Base-by-base conservation (phyloP, 495 filamentous ascomycete genomes). In the Penicillium goetzii region DNA sequence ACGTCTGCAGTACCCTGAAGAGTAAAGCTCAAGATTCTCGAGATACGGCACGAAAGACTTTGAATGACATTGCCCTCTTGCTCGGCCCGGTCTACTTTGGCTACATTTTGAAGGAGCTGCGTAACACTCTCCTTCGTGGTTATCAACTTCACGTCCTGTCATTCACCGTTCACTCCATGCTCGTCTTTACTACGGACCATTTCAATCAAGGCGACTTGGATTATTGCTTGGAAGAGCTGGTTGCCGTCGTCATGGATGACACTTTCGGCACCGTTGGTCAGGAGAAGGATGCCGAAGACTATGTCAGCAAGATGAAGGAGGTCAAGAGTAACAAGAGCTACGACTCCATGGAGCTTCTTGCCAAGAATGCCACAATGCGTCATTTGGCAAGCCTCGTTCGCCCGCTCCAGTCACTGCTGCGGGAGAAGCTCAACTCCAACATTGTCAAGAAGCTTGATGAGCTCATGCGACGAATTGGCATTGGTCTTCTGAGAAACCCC, bases 271-370 rank as follows among this genome's bases (percentile, higher is more conserved):
- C 85, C n/a, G 88, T 89, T n/a, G 95, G 95, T 15, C 88, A 95
- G 78, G 95, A 99, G 69, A 99, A 99, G 72, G 95, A 99, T 67
- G 93, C 94, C 0, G 93, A 94, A 66, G 95, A 93, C 47, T 99
- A 99, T 71, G 86, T 89, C 59, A 97, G 90, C 76, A 89, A 92
- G 69, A 97, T 96, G 91, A 96, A 92, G 76, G 95, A 99, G 78
- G 89, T 98, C 21, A 97, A 97, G 80, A 93, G 90, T 70, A 97
- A 90, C 81, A 98, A 97, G 79, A 97, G 93, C 70, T 96, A 90
- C 66, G 95, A 98, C 68, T 96, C 96, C 4, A 97, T 98, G 91
- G 95, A 98, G 69, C 81, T 98, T 58, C 82, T 98, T 58, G 89
- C 95, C 25, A 89, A 87, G 72, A 90, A 85, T 50, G 86, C 92